Conservation (phyloP, 768 basidiomycete genomes). For the Tubosaeta sp. region DNA sequence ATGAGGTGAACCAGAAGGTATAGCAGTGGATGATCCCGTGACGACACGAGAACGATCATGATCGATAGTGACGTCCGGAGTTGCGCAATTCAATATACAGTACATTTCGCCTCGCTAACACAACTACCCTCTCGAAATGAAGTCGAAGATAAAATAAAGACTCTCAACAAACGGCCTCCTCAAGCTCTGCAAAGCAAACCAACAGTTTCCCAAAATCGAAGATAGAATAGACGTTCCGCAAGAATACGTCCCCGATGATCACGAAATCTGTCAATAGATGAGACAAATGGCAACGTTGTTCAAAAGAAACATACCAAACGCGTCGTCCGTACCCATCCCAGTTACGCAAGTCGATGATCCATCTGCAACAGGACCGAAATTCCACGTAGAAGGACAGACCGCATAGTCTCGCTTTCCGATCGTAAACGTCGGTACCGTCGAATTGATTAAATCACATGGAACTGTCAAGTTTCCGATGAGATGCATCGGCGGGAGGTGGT, state of each 20-base stretch:
- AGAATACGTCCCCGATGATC: constrained; percentile 28
- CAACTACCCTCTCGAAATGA: not conserved
- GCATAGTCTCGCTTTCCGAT: constrained; percentile 34
- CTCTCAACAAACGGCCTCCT: not conserved
- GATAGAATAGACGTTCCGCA: constrained; percentile 21
- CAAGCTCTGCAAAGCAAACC: constrained; percentile 36
- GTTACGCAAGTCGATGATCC: constrained; percentile 28
- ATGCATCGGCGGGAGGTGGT: not conserved
- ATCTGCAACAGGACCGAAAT: constrained; percentile 31
- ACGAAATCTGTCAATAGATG: constrained; percentile 9
- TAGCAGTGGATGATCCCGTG: not conserved
- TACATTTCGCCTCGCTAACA: not conserved
- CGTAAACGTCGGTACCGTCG: constrained; percentile 23
- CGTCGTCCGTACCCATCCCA: constrained; percentile 18
- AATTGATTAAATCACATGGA: constrained; percentile 13
- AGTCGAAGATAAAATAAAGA: not conserved
- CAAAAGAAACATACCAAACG: constrained; percentile 2
- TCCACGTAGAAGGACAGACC: constrained; percentile 32
- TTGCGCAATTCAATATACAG: too few species aligned
- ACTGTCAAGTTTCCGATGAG: constrained; percentile 5
- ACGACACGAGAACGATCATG: not conserved
- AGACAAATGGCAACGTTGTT: not conserved
- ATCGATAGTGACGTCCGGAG: not conserved
- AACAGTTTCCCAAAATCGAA: constrained; percentile 26
- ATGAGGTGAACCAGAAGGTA: not conserved